Conservation (phyloP, 495 filamentous ascomycete species). For the Aspergillus indologenus region DNA sequence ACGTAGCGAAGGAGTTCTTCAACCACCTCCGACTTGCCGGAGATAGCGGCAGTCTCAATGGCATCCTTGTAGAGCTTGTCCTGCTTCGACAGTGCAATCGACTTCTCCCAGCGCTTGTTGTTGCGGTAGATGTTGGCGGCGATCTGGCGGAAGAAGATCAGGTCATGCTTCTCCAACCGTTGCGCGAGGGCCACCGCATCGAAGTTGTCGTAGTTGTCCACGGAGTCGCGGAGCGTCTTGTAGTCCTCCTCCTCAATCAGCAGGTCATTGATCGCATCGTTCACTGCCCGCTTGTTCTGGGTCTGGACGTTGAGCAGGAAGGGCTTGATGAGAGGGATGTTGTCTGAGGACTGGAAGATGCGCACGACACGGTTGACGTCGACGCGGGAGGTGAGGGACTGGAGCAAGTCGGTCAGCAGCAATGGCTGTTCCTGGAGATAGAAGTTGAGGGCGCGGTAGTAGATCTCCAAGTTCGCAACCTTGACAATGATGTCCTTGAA, state of each 20-base stretch:
- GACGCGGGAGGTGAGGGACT: slow-evolving; percentile 85
- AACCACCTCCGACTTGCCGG: slow-evolving; percentile 83
- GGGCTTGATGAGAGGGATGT: slow-evolving; percentile 97
- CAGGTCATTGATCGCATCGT: slow-evolving; percentile 97
- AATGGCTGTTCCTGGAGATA: slow-evolving; percentile 96
- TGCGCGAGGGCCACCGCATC: slow-evolving; percentile 93
- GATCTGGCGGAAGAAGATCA: slow-evolving; percentile 99
- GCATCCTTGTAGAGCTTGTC: slow-evolving; percentile 99
- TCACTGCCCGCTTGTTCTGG: slow-evolving; percentile 97
- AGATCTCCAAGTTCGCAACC: slow-evolving; percentile 98
- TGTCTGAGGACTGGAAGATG: slow-evolving; percentile 98
- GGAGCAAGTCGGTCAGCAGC: slow-evolving; percentile 90
- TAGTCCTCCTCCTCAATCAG: slow-evolving; percentile 99
- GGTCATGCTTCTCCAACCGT: slow-evolving; percentile 90
- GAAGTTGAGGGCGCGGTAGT: slow-evolving; percentile 96
- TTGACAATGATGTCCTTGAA: slow-evolving; percentile 99
- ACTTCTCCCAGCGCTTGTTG: slow-evolving; percentile 99
- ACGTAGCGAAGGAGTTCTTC: slow-evolving; percentile 96
- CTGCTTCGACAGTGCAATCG: slow-evolving; percentile 97
- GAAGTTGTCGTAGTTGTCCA: slow-evolving; percentile 98
- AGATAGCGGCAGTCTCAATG: slow-evolving; percentile 97
- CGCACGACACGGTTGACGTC: slow-evolving; percentile 98
- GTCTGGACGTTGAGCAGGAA: slow-evolving; percentile 95
- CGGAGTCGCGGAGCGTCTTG: slow-evolving; percentile 96
- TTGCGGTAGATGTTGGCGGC: slow-evolving; percentile 98